These are phyloP conservation scores for Halenospora varia DNA, from an alignment of 495 filamentous ascomycete genomes.

Conservation along the genomic window DNA sequence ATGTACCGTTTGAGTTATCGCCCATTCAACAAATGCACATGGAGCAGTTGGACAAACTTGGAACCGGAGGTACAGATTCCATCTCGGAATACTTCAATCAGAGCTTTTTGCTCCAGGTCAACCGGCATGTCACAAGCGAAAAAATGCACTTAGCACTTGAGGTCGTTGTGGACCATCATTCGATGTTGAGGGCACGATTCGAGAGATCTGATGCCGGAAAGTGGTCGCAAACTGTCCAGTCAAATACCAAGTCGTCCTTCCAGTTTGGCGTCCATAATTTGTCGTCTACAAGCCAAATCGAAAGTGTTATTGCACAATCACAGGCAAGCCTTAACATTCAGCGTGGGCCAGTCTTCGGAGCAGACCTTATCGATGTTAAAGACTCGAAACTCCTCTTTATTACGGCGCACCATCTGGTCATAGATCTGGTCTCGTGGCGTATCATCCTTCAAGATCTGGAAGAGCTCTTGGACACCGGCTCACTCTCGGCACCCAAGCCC, in stretches of 20 bases:
- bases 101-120: constrained; percentile 60
- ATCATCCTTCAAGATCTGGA: constrained; percentile 64
- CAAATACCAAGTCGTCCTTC: neutral
- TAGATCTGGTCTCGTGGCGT: constrained; percentile 67
- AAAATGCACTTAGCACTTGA: constrained; percentile 51
- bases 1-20: constrained; percentile 57
- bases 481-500: constrained; percentile 13
- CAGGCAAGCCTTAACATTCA: neutral
- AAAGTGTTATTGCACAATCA: neutral
- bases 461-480: constrained; percentile 42
- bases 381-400: constrained; percentile 51
- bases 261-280: constrained; percentile 8
- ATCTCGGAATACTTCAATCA: constrained; percentile 64
- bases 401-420: constrained; percentile 60
- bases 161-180: constrained; percentile 56
- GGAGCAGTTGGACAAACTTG: constrained; percentile 45
- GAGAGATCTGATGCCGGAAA: constrained; percentile 22
- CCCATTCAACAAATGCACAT: constrained; percentile 72
- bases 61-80: constrained; percentile 13
- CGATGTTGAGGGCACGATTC: constrained; percentile 67
- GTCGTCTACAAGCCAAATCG: neutral
- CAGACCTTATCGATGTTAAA: constrained; percentile 43
- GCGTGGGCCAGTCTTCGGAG: neutral
- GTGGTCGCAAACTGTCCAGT: constrained; percentile 35
- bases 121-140: constrained; percentile 38